Evolutionary conservation across 208 protist species (phyloP).

Genomic region (Trichomonas gallinae): DNA sequence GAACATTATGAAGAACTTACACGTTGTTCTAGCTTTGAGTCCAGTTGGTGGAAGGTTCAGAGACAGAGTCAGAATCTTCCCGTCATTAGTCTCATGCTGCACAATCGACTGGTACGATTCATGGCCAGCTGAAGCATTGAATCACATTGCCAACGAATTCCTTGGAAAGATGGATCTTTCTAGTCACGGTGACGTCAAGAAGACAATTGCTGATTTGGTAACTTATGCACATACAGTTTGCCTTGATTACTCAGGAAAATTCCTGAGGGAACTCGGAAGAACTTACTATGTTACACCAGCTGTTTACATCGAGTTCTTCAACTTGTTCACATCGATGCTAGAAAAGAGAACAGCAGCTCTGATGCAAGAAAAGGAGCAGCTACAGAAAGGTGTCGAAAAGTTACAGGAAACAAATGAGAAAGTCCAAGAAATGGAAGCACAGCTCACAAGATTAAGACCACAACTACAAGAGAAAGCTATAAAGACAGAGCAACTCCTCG

Average conservation of each 20-base stretch:
- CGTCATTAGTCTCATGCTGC: conserved; percentile 89
- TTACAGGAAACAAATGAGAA: background rate
- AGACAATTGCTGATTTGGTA: background rate
- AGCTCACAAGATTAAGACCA: background rate
- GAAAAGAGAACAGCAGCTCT: conserved; percentile 47
- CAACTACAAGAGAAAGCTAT: background rate
- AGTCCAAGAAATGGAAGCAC: conserved; percentile 21
- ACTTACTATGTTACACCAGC: conserved; percentile 19
- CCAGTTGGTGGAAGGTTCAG: conserved; percentile 77
- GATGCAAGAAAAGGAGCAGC: background rate
- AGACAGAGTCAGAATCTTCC: conserved; percentile 78
- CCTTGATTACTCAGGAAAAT: background rate
- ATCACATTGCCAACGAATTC: conserved; percentile 43
- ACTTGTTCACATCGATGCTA: background rate
- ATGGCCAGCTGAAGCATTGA: conserved; percentile 83
- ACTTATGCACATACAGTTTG: background rate
- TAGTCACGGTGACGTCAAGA: conserved; percentile 35
- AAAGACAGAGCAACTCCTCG: background rate
- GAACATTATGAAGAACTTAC: conserved; percentile 61
- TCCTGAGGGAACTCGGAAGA: background rate
- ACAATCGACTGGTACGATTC: conserved; percentile 93
- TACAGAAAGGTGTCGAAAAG: conserved; percentile 18
- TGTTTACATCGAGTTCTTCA: conserved; percentile 5
- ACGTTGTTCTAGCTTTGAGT: conserved; percentile 84
- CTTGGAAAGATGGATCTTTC: conserved; percentile 36